Conservation (phyloP, 768 basidiomycete species). For the Leccinum longicurvipes region DNA sequence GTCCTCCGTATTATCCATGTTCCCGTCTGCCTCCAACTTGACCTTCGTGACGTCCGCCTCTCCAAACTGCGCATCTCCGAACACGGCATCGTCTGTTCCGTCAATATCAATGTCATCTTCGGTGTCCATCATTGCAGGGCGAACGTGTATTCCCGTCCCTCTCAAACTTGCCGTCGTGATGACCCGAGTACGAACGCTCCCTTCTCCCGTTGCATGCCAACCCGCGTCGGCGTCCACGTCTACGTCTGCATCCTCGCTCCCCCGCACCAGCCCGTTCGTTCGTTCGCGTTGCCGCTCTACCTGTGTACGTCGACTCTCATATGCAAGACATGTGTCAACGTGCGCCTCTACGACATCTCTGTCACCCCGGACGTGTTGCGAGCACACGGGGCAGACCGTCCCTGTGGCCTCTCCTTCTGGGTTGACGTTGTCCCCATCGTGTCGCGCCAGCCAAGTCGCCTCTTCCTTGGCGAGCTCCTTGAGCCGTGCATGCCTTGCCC, state of each 20-base stretch:
- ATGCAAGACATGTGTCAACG: slow-evolving; percentile 73
- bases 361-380: slow-evolving; percentile 55
- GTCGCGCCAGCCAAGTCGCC: slow-evolving; percentile 30
- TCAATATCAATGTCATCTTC: slow-evolving; percentile 82
- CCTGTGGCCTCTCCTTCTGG: slow-evolving; percentile 38
- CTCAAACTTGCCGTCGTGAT: slow-evolving; percentile 35
- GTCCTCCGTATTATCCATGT: neutral
- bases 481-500: slow-evolving; percentile 61
- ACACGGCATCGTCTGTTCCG: slow-evolving; percentile 65
- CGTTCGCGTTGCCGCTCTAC: slow-evolving; percentile 30
- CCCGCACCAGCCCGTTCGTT: slow-evolving; percentile 29
- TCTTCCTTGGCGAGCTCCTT: slow-evolving; percentile 67
- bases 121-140: slow-evolving; percentile 55
- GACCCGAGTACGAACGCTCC: slow-evolving; percentile 41
- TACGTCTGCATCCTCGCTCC: slow-evolving; percentile 29
- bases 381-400: slow-evolving; percentile 70
- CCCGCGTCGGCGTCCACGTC: slow-evolving; percentile 33
- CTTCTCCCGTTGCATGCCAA: slow-evolving; percentile 37
- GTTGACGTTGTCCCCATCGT: slow-evolving; percentile 29
- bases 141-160: slow-evolving; percentile 71
- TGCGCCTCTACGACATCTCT: slow-evolving; percentile 74
- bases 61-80: slow-evolving; percentile 72
- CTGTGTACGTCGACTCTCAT: slow-evolving; percentile 43
- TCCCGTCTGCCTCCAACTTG: slow-evolving; percentile 35
- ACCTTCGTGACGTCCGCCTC: slow-evolving; percentile 60